Evolutionary conservation across 805 yeast species (phyloP).

Genomic region (Alloascoidea hylecoeti): DNA sequence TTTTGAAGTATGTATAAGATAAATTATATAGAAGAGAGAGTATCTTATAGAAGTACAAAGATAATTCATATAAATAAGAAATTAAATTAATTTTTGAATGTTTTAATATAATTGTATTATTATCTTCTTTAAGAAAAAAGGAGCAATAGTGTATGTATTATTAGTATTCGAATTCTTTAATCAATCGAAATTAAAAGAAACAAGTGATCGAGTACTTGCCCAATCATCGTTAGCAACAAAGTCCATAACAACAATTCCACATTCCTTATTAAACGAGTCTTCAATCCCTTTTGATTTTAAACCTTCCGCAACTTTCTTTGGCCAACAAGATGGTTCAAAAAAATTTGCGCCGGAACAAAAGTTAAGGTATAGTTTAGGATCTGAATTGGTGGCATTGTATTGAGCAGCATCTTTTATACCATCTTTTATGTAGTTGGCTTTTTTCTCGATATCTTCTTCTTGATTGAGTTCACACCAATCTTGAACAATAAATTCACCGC

Average conservation of each 20-base stretch:
- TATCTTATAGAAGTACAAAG: too few relatives aligned
- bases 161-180: too few relatives aligned
- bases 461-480: conserved; percentile 56
- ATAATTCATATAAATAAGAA: too few relatives aligned
- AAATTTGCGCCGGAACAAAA: conserved; percentile 66
- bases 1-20: too few relatives aligned
- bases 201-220: conserved; percentile 34
- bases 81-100: too few relatives aligned
- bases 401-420: conserved; percentile 38
- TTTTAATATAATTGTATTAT: too few relatives aligned
- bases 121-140: too few relatives aligned
- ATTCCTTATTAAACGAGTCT: conserved; percentile 21
- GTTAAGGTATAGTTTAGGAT: conserved; percentile 46
- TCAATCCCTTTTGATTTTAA: conserved; percentile 15
- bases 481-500: conserved; percentile 50
- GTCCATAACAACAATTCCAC: conserved; percentile 57
- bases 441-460: conserved; percentile 37
- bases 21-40: too few relatives aligned
- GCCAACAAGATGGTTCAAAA: conserved; percentile 65
- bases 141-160: too few relatives aligned
- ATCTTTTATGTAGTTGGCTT: conserved; percentile 40
- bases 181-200: conserved; percentile 23
- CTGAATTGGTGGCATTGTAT: conserved; percentile 24
- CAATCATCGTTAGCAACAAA: conserved; percentile 50
- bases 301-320: conserved; percentile 44